phyloP scores from a whole-genome alignment of 306 rosid species.

The Malus domestica region ASM211411v1 NC_041803.1:26437001-26437500 shows the following conservation, averaged over 20 bases:
- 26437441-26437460: background rate
- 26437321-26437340: background rate
- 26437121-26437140: no score
- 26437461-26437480: no score
- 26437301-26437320: background rate
- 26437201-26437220: conserved; percentile 10
- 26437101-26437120: background rate
- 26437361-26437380: background rate
- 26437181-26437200: conserved; percentile 34
- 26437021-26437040: background rate
- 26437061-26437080: background rate
- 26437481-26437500: no score
- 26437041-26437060: background rate
- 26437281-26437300: background rate
- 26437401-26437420: background rate
- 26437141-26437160: background rate
- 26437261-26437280: background rate
- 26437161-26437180: conserved; percentile 23
- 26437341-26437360: background rate
- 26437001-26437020: background rate
- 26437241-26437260: conserved; percentile 10
- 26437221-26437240: conserved; percentile 9
- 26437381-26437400: no score
- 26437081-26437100: background rate
- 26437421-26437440: background rate